Evolutionary conservation across 2,329 filamentous ascomycete species (phyloP), one percentile per base, ranked within the genome.

Genomic region (Aspergillus hiratsukae): DNA sequence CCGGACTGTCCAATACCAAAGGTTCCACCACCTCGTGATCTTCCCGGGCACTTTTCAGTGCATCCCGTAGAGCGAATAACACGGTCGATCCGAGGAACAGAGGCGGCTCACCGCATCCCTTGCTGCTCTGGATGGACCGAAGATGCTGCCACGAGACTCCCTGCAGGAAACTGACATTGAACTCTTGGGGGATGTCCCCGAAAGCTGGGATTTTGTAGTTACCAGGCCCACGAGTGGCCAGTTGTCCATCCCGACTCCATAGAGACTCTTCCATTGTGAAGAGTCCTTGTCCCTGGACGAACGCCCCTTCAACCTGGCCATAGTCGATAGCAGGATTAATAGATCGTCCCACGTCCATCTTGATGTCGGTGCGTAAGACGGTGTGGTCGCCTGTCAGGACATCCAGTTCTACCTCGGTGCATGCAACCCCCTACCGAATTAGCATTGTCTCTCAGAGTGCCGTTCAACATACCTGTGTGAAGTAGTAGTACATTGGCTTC

Each of bases 401-500:
- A 74, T 99, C 94, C 56, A 99, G 81, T 74, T 97, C 91, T 6
- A 97, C 91, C 74, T 97, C 94, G 10, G 92, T 88, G 0, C 90
- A 90, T 0, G 93, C 85, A 4, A 97, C 92, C 53, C 94, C 29
- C 29, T 31, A 31, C 4, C 0, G 0, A 2, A 31, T 31, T 31
- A 31, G 29, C 11, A 31, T 14, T 14, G 29, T 31, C 29, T 14
- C 4, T 11, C 11, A 31, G 4, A 14, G 11, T 11, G 10, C 10
- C 29, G 4, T 14, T 14, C 29, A 6, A 31, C 29, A 31, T 31
- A 31, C 94, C 73, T 97, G 93, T 0, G 94, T 97, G 77, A 97
- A 99, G 81, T 99, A 99, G 79, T 93, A 99, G 81, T 91, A 99
- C 92, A 97, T 96, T 74, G 94, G 89, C 35, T 94, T 94, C 10